Evolutionary conservation across 345 rosid genomes (phyloP).

Genomic region (Salix udensis): DNA sequence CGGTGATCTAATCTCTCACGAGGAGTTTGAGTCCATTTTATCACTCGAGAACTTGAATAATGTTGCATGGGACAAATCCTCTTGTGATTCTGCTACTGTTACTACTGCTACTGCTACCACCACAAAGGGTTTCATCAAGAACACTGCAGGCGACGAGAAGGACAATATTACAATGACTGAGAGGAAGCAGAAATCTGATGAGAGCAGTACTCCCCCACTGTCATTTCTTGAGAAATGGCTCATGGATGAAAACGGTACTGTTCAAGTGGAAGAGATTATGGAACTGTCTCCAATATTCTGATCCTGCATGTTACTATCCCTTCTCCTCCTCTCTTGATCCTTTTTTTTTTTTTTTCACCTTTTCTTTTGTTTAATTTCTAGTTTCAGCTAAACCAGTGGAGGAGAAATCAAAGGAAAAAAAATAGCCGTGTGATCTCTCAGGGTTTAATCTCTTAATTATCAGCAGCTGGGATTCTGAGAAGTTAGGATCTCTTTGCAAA

Average conservation of each 20-base stretch:
- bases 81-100: constrained; percentile 12
- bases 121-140: constrained; percentile 20
- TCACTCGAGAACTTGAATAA: constrained; percentile 48
- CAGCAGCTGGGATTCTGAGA: constrained; percentile 29
- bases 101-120: constrained; percentile 5
- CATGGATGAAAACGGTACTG: constrained; percentile 53
- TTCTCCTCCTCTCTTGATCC: neutral
- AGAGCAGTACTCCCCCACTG: constrained; percentile 48
- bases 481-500: constrained; percentile 29
- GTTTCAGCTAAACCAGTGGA: neutral
- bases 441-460: constrained; percentile 3
- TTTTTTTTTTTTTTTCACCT: neutral
- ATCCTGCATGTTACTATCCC: neutral
- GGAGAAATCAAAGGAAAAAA: neutral
- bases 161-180: neutral
- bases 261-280: constrained; percentile 25
- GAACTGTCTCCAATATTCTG: constrained; percentile 40
- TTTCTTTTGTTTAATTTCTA: constrained; percentile 13
- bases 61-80: constrained; percentile 43
- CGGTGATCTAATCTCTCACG: constrained; percentile 40
- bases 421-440: constrained; percentile 1
- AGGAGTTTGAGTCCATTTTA: constrained; percentile 56
- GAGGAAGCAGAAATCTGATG: constrained; percentile 31
- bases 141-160: constrained; percentile 19
- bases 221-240: constrained; percentile 97